Conservation (phyloP, 116 monocot genomes). For the Papilionanthe hybrid region DNA sequence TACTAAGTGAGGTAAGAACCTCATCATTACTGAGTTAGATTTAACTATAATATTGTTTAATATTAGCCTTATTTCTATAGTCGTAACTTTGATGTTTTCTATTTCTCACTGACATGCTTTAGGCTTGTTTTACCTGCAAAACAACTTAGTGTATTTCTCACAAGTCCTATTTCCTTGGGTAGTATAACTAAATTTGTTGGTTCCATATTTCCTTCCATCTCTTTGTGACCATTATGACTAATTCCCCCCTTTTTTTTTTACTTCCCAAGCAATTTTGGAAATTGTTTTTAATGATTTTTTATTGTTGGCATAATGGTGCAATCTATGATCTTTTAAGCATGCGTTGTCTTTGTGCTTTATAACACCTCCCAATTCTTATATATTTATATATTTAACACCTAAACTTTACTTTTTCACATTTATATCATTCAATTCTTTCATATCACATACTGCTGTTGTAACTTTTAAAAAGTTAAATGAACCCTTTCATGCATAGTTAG, state of each 20-base stretch:
- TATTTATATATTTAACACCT: too few species aligned
- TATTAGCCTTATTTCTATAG: background rate
- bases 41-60: background rate
- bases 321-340: background rate
- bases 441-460: too few species aligned
- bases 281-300: background rate
- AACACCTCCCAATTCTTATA: background rate
- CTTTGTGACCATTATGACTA: background rate
- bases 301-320: background rate
- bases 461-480: too few species aligned
- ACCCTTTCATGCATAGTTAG: too few species aligned
- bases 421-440: too few species aligned
- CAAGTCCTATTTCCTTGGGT: background rate
- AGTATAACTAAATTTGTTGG: background rate
- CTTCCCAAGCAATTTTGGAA: background rate
- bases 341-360: background rate
- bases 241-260: background rate
- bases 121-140: background rate
- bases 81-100: background rate
- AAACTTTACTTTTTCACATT: too few species aligned
- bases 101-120: background rate
- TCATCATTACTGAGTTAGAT: background rate
- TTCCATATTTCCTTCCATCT: background rate
- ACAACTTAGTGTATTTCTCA: background rate
- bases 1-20: constrained; percentile 80